These are phyloP conservation scores for Zymoseptoria tritici DNA, from an alignment of 2,329 filamentous ascomycete species.

Conservation along the genomic window DNA sequence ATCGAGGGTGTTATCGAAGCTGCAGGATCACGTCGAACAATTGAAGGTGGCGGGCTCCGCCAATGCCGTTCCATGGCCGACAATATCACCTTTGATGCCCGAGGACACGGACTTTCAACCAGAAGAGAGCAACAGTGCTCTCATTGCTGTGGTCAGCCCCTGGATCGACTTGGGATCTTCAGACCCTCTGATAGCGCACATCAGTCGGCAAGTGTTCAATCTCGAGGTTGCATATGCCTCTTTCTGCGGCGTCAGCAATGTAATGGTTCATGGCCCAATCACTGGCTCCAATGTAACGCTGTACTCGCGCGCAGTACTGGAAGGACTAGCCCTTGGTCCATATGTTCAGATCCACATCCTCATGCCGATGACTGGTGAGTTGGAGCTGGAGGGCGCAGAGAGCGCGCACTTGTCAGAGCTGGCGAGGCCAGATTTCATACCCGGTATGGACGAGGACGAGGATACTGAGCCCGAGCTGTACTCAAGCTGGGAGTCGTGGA, in stretches of 20 bases:
- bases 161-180: conserved; percentile 88
- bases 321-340: conserved; percentile 65
- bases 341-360: conserved; percentile 76
- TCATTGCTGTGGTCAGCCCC: conserved; percentile 73
- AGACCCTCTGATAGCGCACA: conserved; percentile 72
- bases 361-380: conserved; percentile 73
- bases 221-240: conserved; percentile 90
- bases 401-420: conserved; percentile 48
- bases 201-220: conserved; percentile 84
- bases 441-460: conserved; percentile 11
- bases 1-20: conserved; percentile 56
- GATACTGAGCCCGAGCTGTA: conserved; percentile 48
- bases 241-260: conserved; percentile 81
- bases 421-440: conserved; percentile 29
- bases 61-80: conserved; percentile 35
- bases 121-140: conserved; percentile 59
- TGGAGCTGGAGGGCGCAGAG: conserved; percentile 49
- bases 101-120: conserved; percentile 71
- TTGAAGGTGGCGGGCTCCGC: conserved; percentile 35
- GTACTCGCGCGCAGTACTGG: conserved; percentile 76
- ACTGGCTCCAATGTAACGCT: conserved; percentile 50
- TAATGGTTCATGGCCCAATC: conserved; percentile 70
- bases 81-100: conserved; percentile 60
- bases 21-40: conserved; percentile 48
- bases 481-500: conserved; percentile 88